Evolutionary conservation across 2,329 filamentous ascomycete species (phyloP).

Genomic region (Botrytis cinerea): DNA sequence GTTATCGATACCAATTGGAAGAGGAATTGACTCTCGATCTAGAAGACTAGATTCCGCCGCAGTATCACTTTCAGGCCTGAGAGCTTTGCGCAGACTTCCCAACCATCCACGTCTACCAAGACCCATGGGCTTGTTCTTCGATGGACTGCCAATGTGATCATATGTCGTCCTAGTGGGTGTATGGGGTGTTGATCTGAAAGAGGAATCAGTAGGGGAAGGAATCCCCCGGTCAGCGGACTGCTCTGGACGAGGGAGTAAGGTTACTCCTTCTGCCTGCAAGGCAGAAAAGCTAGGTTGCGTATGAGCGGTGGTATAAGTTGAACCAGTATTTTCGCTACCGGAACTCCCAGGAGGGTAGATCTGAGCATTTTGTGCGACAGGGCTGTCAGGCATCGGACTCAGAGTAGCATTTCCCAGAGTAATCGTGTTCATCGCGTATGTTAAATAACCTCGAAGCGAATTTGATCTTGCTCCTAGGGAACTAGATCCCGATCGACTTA

Average conservation of each 20-base stretch:
- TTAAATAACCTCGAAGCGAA: slow-evolving; percentile 39
- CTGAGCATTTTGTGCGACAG: slow-evolving; percentile 15
- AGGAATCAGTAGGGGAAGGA: neutral
- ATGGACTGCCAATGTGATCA: slow-evolving; percentile 52
- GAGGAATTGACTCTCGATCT: slow-evolving; percentile 32
- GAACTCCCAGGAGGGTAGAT: slow-evolving; percentile 32
- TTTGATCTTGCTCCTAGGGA: slow-evolving; percentile 38
- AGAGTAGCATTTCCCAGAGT: slow-evolving; percentile 29
- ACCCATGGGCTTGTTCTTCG: slow-evolving; percentile 52
- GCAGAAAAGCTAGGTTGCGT: slow-evolving; percentile 38
- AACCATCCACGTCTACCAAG: slow-evolving; percentile 53
- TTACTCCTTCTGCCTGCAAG: slow-evolving; percentile 39
- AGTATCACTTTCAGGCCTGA: slow-evolving; percentile 25
- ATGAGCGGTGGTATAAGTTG: slow-evolving; percentile 39
- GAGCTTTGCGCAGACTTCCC: slow-evolving; percentile 57
- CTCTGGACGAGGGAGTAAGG: slow-evolving; percentile 37
- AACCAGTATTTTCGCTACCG: slow-evolving; percentile 30
- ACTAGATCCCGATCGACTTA: slow-evolving; percentile 38
- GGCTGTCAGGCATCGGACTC: slow-evolving; percentile 32
- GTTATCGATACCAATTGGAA: slow-evolving; percentile 31
- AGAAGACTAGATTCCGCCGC: slow-evolving; percentile 1
- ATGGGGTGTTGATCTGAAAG: slow-evolving; percentile 21
- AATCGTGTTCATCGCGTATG: slow-evolving; percentile 37
- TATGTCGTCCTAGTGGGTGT: slow-evolving; percentile 30
- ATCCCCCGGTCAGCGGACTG: neutral